Evolutionary conservation across 805 yeast genomes (phyloP).

Genomic region (Zygotorulaspora sp.): DNA sequence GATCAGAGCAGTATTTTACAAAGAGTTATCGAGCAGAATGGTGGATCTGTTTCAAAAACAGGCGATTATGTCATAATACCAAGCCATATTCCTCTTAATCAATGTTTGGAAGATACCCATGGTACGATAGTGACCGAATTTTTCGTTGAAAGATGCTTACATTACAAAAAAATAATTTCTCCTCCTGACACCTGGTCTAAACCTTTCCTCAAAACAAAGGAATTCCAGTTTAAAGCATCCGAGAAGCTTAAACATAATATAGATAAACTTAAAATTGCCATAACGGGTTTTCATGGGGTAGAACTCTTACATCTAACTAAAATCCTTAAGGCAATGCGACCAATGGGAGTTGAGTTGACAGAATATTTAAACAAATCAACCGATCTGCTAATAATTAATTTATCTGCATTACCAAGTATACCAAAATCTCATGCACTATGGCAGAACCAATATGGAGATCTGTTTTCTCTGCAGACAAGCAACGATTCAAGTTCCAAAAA

Average conservation of each 20-base stretch:
- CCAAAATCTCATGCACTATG: slow-evolving; percentile 26
- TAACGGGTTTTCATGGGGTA: slow-evolving; percentile 74
- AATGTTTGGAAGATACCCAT: neutral
- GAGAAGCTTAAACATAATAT: slow-evolving; percentile 16
- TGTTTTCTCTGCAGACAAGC: slow-evolving; percentile 18
- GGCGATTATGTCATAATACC: slow-evolving; percentile 21
- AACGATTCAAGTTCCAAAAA: slow-evolving; percentile 15
- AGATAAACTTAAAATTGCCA: slow-evolving; percentile 38
- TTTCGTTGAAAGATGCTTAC: slow-evolving; percentile 71
- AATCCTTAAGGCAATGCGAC: slow-evolving; percentile 50
- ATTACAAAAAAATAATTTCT: slow-evolving; percentile 43
- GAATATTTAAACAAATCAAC: slow-evolving; percentile 30
- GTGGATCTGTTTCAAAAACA: slow-evolving; percentile 18
- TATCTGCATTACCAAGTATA: slow-evolving; percentile 29
- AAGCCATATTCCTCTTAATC: slow-evolving; percentile 17
- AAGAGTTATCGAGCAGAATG: slow-evolving; percentile 26
- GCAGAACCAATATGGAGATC: slow-evolving; percentile 30
- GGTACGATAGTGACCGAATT: slow-evolving; percentile 62
- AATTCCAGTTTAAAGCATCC: slow-evolving; percentile 31
- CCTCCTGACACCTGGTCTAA: slow-evolving; percentile 59
- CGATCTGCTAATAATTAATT: slow-evolving; percentile 30
- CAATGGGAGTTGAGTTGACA: slow-evolving; percentile 25
- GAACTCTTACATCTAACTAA: slow-evolving; percentile 68
- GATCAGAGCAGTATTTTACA: slow-evolving; percentile 21
- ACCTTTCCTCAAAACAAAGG: slow-evolving; percentile 39